Evolutionary conservation across 2,329 filamentous ascomycete species (phyloP), one percentile per base, ranked within the genome.

Genomic region (Truncatella angustata): DNA sequence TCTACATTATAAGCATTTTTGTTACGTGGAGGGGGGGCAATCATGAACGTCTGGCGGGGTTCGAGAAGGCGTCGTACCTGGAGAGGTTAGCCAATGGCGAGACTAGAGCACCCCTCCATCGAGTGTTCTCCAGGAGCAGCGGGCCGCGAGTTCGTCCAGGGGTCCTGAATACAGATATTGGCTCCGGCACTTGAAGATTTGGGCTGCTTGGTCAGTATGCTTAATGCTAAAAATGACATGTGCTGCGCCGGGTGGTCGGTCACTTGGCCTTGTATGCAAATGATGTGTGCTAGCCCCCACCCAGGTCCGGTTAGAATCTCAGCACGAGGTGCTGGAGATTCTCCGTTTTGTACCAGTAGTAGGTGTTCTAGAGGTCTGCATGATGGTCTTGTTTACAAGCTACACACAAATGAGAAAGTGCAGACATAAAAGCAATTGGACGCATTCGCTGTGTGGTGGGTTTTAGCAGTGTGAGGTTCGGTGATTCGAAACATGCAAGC

Each of bases 121-220:
- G 7, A 11, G 16, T 21, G n/a, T 40, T 11, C 12, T n/a, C 44
- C 44, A 34, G 44, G 44, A 46, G 44, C 44, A 32, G 44, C 44
- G 44, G 44, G 44, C 44, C 44, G 20, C 26, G 30, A 35, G 28
- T 21, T 47, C 21, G 18, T 18, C 16, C 44, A 47, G 30, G 44
- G 44, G 28, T 47, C 44, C 44, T 47, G 7, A 28, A 47, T 47
- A n/a, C 23, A 47, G 44, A 32, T 23, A 34, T 39, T n/a, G 44
- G 44, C 44, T 28, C 44, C 44, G 44, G 44, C 44, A 47, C 44
- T 47, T 47, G 26, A 16, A 28, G 40, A 23, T n/a, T n/a, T n/a
- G n/a, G n/a, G n/a, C n/a, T n/a, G 28, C 16, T 12, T 24, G 6
- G 21, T 26, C 44, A 12, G 28, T 18, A 12, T 44, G 26, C 9